Conservation (phyloP, 495 filamentous ascomycete genomes). For the Polyplosphaeria fusca region DNA sequence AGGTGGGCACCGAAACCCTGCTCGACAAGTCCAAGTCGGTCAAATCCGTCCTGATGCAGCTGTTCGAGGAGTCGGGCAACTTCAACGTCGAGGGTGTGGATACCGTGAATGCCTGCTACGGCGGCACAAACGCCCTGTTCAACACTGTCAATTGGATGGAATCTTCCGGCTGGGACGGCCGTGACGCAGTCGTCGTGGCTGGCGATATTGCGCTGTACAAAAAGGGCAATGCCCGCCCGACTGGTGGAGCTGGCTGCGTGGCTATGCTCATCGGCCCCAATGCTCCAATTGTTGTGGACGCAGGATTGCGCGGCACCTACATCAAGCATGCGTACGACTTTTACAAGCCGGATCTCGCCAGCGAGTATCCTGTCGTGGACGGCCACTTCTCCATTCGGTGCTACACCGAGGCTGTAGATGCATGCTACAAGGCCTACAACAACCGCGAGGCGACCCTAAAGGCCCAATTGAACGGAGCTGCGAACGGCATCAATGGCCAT, state of each 20-base stretch:
- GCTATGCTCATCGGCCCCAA: slow-evolving; percentile 93
- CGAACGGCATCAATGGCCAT: slow-evolving; percentile 49
- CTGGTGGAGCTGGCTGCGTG: slow-evolving; percentile 91
- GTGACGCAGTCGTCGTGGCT: slow-evolving; percentile 87
- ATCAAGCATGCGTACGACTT: slow-evolving; percentile 97
- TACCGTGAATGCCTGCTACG: slow-evolving; percentile 96
- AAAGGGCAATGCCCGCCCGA: slow-evolving; percentile 91
- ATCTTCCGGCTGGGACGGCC: slow-evolving; percentile 96
- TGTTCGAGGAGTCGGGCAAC: slow-evolving; percentile 78
- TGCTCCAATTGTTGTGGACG: slow-evolving; percentile 85
- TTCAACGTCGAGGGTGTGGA: slow-evolving; percentile 96
- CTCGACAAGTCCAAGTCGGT: slow-evolving; percentile 99
- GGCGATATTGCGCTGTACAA: slow-evolving; percentile 98
- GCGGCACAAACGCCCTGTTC: slow-evolving; percentile 95
- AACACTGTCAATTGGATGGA: slow-evolving; percentile 98
- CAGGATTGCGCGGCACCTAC: slow-evolving; percentile 88
- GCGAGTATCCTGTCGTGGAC: slow-evolving; percentile 96
- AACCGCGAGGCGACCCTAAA: slow-evolving; percentile 73
- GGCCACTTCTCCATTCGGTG: slow-evolving; percentile 92
- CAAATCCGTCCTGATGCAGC: slow-evolving; percentile 99
- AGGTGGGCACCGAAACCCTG: slow-evolving; percentile 97
- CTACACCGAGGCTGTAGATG: slow-evolving; percentile 93
- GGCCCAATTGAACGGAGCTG: slow-evolving; percentile 54
- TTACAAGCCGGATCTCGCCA: slow-evolving; percentile 97
- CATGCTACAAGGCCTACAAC: slow-evolving; percentile 93